Conservation (phyloP, 192 early-diverging fungal genomes). For the Backusella mclennaniae region DNA sequence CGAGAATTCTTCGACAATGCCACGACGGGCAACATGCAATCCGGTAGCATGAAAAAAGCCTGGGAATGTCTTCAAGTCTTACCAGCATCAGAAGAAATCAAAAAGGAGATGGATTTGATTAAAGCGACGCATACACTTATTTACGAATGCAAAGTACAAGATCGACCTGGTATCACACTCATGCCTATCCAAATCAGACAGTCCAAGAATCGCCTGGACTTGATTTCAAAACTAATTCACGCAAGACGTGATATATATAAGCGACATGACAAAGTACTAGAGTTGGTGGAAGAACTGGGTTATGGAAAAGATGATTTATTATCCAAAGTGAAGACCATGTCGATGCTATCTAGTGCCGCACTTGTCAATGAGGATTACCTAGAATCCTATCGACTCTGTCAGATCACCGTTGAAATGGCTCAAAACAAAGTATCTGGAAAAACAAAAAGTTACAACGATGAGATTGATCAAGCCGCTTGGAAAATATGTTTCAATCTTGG, state of each 20-base stretch:
- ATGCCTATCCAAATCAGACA: constrained; percentile 75
- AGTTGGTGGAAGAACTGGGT: constrained; percentile 55
- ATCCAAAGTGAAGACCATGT: constrained; percentile 54
- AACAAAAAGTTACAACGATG: constrained; percentile 10
- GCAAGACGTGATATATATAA: constrained; percentile 47
- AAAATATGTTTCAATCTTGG: constrained; percentile 42
- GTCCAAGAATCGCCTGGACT: constrained; percentile 52
- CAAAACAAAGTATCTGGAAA: constrained; percentile 15
- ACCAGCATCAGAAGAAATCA: constrained; percentile 51
- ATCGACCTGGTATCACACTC: constrained; percentile 48
- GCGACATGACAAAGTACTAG: constrained; percentile 50
- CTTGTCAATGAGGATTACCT: constrained; percentile 54
- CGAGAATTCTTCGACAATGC: constrained; percentile 76
- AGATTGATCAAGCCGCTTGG: constrained; percentile 34
- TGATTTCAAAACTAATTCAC: constrained; percentile 60
- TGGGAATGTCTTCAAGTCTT: constrained; percentile 68
- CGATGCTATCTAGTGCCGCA: constrained; percentile 61
- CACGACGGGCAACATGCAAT: constrained; percentile 58
- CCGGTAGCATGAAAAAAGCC: constrained; percentile 70
- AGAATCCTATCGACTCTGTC: constrained; percentile 55
- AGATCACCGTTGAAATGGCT: constrained; percentile 55
- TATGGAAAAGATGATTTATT: constrained; percentile 34
- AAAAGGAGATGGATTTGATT: constrained; percentile 62
- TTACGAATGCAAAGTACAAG: constrained; percentile 43
- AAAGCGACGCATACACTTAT: constrained; percentile 68